phyloP scores from a whole-genome alignment of 345 rosid species.

The Acer yangbiense region DNA sequence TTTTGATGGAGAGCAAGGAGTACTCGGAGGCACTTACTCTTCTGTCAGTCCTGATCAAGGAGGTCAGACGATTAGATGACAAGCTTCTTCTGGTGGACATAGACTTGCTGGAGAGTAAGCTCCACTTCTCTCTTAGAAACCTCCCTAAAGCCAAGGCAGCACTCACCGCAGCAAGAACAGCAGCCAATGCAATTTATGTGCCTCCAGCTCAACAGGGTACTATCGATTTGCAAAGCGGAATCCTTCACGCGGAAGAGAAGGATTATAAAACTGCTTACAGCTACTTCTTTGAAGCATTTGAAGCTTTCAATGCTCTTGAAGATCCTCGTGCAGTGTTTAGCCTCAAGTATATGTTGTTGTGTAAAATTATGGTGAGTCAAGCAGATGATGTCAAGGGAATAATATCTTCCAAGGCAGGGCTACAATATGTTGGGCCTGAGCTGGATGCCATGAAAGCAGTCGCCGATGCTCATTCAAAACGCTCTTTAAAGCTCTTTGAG shows the following conservation, averaged over 20 bases:
- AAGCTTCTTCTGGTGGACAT: constrained; percentile 89
- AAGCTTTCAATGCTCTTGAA: constrained; percentile 82
- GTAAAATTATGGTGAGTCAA: constrained; percentile 92
- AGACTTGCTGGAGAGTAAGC: constrained; percentile 81
- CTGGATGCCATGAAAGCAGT: constrained; percentile 94
- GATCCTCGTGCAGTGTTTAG: constrained; percentile 81
- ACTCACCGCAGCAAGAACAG: constrained; percentile 89
- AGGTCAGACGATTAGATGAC: constrained; percentile 87
- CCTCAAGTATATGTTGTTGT: constrained; percentile 82
- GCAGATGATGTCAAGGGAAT: constrained; percentile 90
- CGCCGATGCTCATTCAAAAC: constrained; percentile 83
- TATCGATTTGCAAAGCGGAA: constrained; percentile 92
- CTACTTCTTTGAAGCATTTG: constrained; percentile 93
- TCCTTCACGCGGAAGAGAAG: constrained; percentile 95
- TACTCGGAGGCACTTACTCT: constrained; percentile 72
- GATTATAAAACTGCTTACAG: constrained; percentile 93
- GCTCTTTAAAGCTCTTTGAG: constrained; percentile 79
- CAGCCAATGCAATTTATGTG: constrained; percentile 88
- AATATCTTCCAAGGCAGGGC: constrained; percentile 85
- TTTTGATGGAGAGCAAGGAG: constrained; percentile 79
- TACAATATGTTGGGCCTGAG: constrained; percentile 75
- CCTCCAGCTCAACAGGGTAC: constrained; percentile 93
- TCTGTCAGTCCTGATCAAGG: constrained; percentile 65
- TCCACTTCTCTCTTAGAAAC: constrained; percentile 80
- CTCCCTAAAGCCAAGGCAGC: constrained; percentile 95